These are phyloP conservation scores for Telfairia occidentalis DNA, from an alignment of 331 rosid species.

Conservation along the genomic window DNA sequence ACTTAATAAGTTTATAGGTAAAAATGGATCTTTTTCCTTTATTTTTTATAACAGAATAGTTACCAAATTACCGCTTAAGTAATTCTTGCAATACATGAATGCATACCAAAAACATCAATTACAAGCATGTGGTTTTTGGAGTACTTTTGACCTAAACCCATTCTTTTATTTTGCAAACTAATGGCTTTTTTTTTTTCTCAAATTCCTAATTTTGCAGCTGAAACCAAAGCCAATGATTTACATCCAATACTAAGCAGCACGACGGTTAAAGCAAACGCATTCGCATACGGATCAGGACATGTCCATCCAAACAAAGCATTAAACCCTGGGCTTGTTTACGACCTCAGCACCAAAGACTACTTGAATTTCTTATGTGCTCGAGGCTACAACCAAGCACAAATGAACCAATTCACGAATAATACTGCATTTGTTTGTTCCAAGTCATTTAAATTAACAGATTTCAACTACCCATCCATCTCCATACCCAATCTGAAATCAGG, in stretches of 20 bases:
- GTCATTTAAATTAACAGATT: slow-evolving; percentile 25
- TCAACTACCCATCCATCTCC: slow-evolving; percentile 55
- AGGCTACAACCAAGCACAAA: slow-evolving; percentile 26
- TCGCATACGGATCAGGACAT: slow-evolving; percentile 47
- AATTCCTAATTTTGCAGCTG: slow-evolving; percentile 40
- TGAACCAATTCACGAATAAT: slow-evolving; percentile 18
- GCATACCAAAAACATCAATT: no score
- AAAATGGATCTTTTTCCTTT: no score
- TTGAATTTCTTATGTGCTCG: slow-evolving; percentile 47
- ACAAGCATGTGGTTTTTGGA: no score
- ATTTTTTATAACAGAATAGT: no score
- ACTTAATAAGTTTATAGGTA: no score
- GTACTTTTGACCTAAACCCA: no score
- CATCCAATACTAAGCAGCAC: slow-evolving; percentile 12
- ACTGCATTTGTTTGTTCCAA: slow-evolving; percentile 23
- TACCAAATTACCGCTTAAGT: no score
- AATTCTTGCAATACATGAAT: no score
- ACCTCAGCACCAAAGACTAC: slow-evolving; percentile 35
- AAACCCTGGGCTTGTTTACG: slow-evolving; percentile 54
- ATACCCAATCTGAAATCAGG: slow-evolving; percentile 19
- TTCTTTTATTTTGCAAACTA: no score
- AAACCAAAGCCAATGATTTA: slow-evolving; percentile 7
- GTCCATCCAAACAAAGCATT: slow-evolving; percentile 35
- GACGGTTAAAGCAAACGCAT: slow-evolving; percentile 24
- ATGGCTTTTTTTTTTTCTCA: no score